These are phyloP conservation scores for Pestalotiopsis sp. DNA, from an alignment of 2,329 filamentous ascomycete genomes.

Conservation along the genomic window DNA sequence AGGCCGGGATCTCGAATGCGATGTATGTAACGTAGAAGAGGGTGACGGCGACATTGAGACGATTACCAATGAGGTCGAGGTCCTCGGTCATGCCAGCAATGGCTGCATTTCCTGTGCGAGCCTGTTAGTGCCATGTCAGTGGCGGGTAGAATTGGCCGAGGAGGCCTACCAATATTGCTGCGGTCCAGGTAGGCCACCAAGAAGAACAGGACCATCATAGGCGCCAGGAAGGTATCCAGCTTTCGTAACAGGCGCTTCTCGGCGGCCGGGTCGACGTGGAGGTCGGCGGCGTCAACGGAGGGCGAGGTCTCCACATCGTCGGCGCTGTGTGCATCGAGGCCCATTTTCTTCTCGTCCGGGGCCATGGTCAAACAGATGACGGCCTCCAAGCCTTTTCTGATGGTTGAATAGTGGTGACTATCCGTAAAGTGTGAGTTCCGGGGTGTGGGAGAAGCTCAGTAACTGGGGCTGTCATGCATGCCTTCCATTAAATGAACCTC, in stretches of 20 bases:
- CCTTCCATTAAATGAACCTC: too few relatives aligned
- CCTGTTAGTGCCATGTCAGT: neutral
- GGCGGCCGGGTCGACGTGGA: constrained; percentile 12
- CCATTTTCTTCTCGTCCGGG: neutral
- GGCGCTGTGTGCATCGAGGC: neutral
- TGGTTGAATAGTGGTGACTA: too few relatives aligned
- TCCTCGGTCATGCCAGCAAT: constrained; percentile 20
- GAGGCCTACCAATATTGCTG: constrained; percentile 17
- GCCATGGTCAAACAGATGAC: neutral
- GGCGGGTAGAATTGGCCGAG: too few relatives aligned
- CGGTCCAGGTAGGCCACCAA: constrained; percentile 21
- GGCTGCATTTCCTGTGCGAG: constrained; percentile 17
- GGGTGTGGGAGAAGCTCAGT: too few relatives aligned
- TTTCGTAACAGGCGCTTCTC: constrained; percentile 19
- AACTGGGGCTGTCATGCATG: too few relatives aligned
- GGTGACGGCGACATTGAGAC: constrained; percentile 19
- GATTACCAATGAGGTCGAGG: constrained; percentile 15
- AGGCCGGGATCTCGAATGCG: constrained; percentile 26
- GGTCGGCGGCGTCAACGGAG: neutral
- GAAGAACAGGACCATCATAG: constrained; percentile 19
- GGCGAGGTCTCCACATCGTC: constrained; percentile 13
- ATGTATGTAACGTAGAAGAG: constrained; percentile 26
- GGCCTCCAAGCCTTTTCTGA: too few relatives aligned
- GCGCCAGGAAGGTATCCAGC: constrained; percentile 18
- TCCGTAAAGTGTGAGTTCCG: too few relatives aligned